phyloP scores from a whole-genome alignment of 768 basidiomycete species.

The Tulasnella sp. region DNA sequence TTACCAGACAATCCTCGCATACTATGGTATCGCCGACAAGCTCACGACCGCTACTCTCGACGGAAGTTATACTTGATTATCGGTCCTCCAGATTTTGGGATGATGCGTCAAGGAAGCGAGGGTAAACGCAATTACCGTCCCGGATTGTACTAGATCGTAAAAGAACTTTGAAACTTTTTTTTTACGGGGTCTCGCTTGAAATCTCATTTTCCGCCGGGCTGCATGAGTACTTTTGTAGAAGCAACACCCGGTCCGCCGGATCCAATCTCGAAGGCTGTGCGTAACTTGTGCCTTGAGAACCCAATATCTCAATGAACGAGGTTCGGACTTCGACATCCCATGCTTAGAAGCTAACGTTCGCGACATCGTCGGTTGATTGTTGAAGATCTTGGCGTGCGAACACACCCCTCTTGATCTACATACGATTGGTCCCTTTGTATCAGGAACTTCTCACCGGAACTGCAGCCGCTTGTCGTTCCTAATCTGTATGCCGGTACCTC shows the following conservation, averaged over 20 bases:
- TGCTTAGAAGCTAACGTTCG: neutral
- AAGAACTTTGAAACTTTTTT: neutral
- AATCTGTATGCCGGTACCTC: neutral
- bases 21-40: slow-evolving; percentile 14
- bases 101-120: too few relatives aligned
- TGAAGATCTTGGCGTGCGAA: neutral
- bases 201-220: neutral
- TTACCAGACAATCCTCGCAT: slow-evolving; percentile 18
- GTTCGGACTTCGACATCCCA: neutral
- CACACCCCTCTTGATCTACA: neutral
- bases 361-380: neutral
- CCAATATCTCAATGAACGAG: neutral
- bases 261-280: neutral
- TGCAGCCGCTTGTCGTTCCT: neutral
- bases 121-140: neutral
- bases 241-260: neutral
- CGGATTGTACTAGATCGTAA: neutral
- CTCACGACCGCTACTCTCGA: neutral
- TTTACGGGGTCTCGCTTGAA: neutral
- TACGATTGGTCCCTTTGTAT: neutral
- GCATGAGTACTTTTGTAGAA: neutral
- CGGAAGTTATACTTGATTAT: neutral
- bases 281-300: neutral
- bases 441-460: neutral
- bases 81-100: neutral